Conservation (phyloP, 495 filamentous ascomycete species). For the Diplogelasinospora grovesii region DNA sequence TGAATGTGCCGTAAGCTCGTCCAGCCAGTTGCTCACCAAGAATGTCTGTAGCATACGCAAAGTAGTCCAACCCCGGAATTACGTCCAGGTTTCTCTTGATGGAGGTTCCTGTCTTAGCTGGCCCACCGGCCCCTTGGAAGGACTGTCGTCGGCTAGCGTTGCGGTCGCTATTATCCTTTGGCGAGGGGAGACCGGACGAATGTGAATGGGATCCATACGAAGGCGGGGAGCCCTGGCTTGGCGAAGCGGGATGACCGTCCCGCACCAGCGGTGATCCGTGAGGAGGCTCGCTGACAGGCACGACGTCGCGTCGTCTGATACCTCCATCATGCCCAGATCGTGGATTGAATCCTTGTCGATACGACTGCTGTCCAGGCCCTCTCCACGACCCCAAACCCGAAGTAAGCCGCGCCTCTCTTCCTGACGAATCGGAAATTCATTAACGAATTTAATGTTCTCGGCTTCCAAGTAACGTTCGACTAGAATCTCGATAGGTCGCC, state of each 20-base stretch:
- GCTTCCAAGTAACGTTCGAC: constrained; percentile 38
- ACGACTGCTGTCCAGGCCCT: constrained; percentile 50
- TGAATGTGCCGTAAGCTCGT: constrained; percentile 77
- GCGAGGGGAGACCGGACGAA: constrained; percentile 39
- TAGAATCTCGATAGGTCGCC: constrained; percentile 56
- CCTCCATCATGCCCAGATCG: constrained; percentile 22
- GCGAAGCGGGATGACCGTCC: constrained; percentile 43
- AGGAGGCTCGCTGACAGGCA: constrained; percentile 36
- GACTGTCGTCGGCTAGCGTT: constrained; percentile 36
- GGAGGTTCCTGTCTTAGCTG: constrained; percentile 17
- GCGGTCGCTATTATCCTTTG: constrained; percentile 38
- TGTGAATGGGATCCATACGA: constrained; percentile 31
- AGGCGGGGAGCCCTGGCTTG: constrained; percentile 43
- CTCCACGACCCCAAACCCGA: constrained; percentile 71
- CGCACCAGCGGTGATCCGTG: constrained; percentile 39
- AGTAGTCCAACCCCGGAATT: constrained; percentile 85
- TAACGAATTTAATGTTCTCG: constrained; percentile 55
- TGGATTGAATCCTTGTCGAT: constrained; percentile 23
- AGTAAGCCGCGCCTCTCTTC: constrained; percentile 73
- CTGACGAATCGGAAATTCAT: constrained; percentile 55
- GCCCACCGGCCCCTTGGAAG: constrained; percentile 30
- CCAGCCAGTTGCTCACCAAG: constrained; percentile 69
- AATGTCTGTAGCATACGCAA: constrained; percentile 80
- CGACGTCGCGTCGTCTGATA: constrained; percentile 47
- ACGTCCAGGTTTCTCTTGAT: constrained; percentile 65